phyloP scores from a whole-genome alignment of 2,329 filamentous ascomycete species.

The Xylaria digitata region DNA sequence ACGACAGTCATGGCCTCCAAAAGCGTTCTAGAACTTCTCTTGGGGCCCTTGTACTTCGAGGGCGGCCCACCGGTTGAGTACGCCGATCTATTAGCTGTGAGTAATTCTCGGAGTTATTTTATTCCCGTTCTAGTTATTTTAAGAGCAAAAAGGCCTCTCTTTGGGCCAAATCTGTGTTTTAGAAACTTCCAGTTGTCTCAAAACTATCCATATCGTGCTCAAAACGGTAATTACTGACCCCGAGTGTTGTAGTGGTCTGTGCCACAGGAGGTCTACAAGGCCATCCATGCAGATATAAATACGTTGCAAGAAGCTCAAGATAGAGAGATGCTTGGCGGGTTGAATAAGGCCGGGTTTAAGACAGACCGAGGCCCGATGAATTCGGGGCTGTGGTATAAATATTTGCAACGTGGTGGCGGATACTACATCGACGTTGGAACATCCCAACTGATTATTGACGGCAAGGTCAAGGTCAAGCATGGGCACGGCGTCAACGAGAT shows the following conservation, averaged over 20 bases:
- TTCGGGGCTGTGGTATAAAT: constrained; percentile 67
- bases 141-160: too few relatives aligned
- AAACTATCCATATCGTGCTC: too few relatives aligned
- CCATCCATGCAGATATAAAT: constrained; percentile 62
- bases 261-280: constrained; percentile 70
- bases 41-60: constrained; percentile 64
- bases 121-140: too few relatives aligned
- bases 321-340: constrained; percentile 57
- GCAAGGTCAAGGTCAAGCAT: constrained; percentile 66
- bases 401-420: constrained; percentile 69
- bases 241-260: too few relatives aligned
- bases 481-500: constrained; percentile 62
- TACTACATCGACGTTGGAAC: constrained; percentile 70
- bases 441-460: constrained; percentile 64
- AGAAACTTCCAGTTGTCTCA: too few relatives aligned
- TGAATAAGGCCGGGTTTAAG: constrained; percentile 67
- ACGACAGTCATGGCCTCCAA: constrained; percentile 66
- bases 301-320: constrained; percentile 52
- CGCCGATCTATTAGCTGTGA: constrained; percentile 69
- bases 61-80: constrained; percentile 71
- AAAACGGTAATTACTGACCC: too few relatives aligned
- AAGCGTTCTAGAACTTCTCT: constrained; percentile 62
- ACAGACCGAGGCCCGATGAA: constrained; percentile 67
- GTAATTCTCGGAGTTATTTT: too few relatives aligned
- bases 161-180: too few relatives aligned